phyloP scores from a whole-genome alignment of 805 yeast species.

The Debaryomyces castellii region DNA sequence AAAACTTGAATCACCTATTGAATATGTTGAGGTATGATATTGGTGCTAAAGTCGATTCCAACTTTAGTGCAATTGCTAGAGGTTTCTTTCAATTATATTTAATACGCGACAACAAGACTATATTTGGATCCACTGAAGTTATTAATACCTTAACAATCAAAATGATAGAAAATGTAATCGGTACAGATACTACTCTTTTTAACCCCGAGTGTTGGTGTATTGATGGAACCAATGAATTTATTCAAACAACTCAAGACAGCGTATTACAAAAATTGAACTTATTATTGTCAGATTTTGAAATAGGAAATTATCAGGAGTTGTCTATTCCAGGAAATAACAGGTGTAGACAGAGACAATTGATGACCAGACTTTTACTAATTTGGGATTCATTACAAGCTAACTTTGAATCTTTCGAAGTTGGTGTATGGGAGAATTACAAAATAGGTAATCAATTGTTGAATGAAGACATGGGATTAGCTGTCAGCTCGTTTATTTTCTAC shows the following conservation, averaged over 20 bases:
- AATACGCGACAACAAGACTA: constrained; percentile 59
- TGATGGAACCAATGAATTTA: constrained; percentile 10
- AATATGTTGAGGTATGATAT: constrained; percentile 28
- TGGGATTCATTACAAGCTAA: constrained; percentile 85
- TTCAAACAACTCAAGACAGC: constrained; percentile 5
- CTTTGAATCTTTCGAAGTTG: constrained; percentile 63
- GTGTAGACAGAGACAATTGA: constrained; percentile 77
- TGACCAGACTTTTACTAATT: constrained; percentile 49
- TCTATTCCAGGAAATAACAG: constrained; percentile 53
- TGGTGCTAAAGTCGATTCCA: constrained; percentile 17
- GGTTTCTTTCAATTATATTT: constrained; percentile 62
- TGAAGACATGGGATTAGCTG: constrained; percentile 55
- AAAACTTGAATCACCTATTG: constrained; percentile 22
- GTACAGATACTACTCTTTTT: constrained; percentile 33
- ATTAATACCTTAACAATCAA: constrained; percentile 13
- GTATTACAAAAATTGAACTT: constrained; percentile 16
- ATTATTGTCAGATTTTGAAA: constrained; percentile 47
- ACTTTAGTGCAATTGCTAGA: constrained; percentile 51
- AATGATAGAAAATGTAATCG: constrained; percentile 45
- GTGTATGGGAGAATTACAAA: constrained; percentile 31
- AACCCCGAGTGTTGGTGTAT: constrained; percentile 21
- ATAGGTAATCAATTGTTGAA: constrained; percentile 33
- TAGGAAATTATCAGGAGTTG: constrained; percentile 35
- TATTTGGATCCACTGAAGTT: constrained; percentile 46
- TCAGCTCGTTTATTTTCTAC: constrained; percentile 68